A percentile compares a stretch with the other conserved stretches of the same genome.
phyloP scores from a whole-genome alignment of 768 basidiomycete genomes.

The Hericium rajendrae region DNA sequence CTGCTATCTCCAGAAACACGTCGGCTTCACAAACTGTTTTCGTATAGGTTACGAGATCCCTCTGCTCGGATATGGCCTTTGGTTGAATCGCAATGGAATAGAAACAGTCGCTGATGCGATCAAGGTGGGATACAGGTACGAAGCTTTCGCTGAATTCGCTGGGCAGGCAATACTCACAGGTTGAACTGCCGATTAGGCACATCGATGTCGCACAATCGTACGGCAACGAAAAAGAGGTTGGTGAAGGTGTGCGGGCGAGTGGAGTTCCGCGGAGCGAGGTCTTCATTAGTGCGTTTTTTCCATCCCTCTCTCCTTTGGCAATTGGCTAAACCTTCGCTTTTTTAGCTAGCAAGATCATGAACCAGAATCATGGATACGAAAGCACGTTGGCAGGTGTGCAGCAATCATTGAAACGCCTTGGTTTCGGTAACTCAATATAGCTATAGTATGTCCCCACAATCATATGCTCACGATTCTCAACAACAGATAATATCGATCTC shows the following conservation, averaged over 20 bases:
- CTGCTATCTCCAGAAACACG: too few relatives aligned
- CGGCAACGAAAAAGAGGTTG: slow-evolving; percentile 54
- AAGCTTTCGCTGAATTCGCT: too few relatives aligned
- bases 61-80: too few relatives aligned
- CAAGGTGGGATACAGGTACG: too few relatives aligned
- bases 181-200: slow-evolving; percentile 33
- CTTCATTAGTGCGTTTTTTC: slow-evolving; percentile 52
- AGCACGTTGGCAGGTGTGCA: slow-evolving; percentile 4
- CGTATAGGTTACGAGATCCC: too few relatives aligned
- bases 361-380: slow-evolving; percentile 6
- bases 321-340: background rate
- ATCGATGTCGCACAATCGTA: slow-evolving; percentile 69
- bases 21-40: too few relatives aligned
- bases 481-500: slow-evolving; percentile 55
- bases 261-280: slow-evolving; percentile 46
- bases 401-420: slow-evolving; percentile 2
- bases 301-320: too few relatives aligned
- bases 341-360: slow-evolving; percentile 12
- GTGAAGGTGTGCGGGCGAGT: slow-evolving; percentile 46
- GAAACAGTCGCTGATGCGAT: too few relatives aligned
- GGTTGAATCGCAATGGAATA: too few relatives aligned
- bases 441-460: background rate
- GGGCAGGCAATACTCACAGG: too few relatives aligned
- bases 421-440: background rate
- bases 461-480: background rate